Percentiles rank a stretch among this genome's conserved stretches.
Conservation (phyloP, 2,329 filamentous ascomycete genomes). For the Fusarium sp. region DNA sequence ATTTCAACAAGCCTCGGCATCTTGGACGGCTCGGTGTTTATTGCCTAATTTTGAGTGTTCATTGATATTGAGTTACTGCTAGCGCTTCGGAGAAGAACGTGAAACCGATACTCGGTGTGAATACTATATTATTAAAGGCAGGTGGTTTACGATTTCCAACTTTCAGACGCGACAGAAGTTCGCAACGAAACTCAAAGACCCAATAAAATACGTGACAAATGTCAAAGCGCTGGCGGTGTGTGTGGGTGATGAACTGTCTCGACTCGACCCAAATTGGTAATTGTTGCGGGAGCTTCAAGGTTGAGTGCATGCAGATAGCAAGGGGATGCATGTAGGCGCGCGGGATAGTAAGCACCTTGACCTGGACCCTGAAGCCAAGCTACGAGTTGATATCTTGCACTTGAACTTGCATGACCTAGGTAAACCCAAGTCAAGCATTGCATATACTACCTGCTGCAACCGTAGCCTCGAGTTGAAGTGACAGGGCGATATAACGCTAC, state of each 20-base stretch:
- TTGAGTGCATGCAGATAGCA: slow-evolving; percentile 11
- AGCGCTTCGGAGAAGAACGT: slow-evolving; percentile 8
- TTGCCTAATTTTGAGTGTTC: slow-evolving; percentile 7
- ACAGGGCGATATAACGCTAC: slow-evolving; percentile 27
- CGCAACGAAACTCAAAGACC: background rate
- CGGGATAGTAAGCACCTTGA: slow-evolving; percentile 1
- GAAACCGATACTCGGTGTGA: background rate
- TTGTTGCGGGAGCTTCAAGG: slow-evolving; percentile 33
- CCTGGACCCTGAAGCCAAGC: background rate
- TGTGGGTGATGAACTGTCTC: background rate
- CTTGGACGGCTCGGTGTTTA: background rate
- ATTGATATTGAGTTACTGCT: slow-evolving; percentile 17
- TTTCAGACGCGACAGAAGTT: background rate
- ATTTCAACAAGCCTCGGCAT: slow-evolving; percentile 26
- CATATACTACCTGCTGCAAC: too few species aligned
- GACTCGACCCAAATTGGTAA: slow-evolving; percentile 32
- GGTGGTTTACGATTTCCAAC: background rate
- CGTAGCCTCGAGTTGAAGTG: background rate
- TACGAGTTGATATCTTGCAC: background rate
- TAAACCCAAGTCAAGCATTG: too few species aligned
- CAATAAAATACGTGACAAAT: background rate
- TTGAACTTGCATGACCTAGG: background rate
- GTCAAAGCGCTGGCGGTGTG: slow-evolving; percentile 8
- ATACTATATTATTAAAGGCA: background rate
- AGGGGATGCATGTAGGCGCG: slow-evolving; percentile 28